Conservation (phyloP, 148 eudicot species). For the Mesembryanthemum crystallinum region DNA sequence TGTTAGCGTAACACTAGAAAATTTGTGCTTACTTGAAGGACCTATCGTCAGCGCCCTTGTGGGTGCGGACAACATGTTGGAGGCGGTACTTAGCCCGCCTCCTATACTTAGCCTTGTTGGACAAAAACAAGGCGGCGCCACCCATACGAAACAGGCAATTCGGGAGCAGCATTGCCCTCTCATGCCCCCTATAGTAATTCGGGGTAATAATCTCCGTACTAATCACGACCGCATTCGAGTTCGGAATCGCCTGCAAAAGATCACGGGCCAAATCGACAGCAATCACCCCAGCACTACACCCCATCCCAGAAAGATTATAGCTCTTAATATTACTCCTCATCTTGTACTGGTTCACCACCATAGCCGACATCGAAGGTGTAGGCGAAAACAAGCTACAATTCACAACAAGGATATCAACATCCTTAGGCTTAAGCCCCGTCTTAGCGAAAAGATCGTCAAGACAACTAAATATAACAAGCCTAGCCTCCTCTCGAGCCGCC, state of each 20-base stretch:
- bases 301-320: constrained; percentile 50
- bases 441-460: constrained; percentile 36
- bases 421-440: constrained; percentile 35
- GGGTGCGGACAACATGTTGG: constrained; percentile 48
- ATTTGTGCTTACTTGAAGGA: constrained; percentile 20
- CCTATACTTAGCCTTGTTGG: constrained; percentile 33
- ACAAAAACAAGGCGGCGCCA: constrained; percentile 41
- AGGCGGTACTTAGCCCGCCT: constrained; percentile 42
- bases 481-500: constrained; percentile 36
- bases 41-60: constrained; percentile 43
- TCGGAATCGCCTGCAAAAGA: constrained; percentile 34
- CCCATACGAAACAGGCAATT: constrained; percentile 58
- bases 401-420: constrained; percentile 36
- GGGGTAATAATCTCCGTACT: constrained; percentile 55
- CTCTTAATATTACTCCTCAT: constrained; percentile 45
- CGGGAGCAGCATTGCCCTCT: constrained; percentile 55
- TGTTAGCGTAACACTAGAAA: not conserved
- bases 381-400: constrained; percentile 48
- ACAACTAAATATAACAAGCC: constrained; percentile 29
- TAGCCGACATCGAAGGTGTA: constrained; percentile 43
- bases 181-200: constrained; percentile 37
- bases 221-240: constrained; percentile 38
- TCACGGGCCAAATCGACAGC: constrained; percentile 35
- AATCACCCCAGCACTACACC: constrained; percentile 47
- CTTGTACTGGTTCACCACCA: constrained; percentile 43